Base-by-base conservation (phyloP, 1,139 yeast species). In the Diutina ranongensis region DNA sequence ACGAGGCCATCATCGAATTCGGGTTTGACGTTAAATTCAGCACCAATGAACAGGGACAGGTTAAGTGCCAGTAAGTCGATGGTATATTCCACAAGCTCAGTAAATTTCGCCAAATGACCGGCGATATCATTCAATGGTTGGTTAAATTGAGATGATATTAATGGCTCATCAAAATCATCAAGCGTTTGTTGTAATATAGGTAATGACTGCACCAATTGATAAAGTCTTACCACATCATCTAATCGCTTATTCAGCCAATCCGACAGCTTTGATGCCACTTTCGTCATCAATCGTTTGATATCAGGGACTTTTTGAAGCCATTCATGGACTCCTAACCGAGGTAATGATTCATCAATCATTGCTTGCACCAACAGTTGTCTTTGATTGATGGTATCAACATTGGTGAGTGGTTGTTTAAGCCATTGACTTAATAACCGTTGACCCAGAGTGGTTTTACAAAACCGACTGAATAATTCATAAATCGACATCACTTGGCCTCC, bases 321-420 rank as follows among this genome's bases (percentile, higher is more conserved):
- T 45, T 83, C 86, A 41, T 78, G 80, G 33, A 88, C 61, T 31
- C 72, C 67, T 9, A 80, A 77, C 51, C 96, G 71, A 47, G 84
- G 57, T 49, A 76, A 76, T 2, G 85, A 66, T 56, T 87, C 87
- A 35, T 82, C 76, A n/a, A 85, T 69, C 54, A 92, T 65, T 49
- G 74, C 72, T 38, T 77, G 83, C 9, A 92, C 95, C 47, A 92
- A 67, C 7, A 68, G 61, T 51, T 86, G 97, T 47, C 98, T 74
- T 35, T 78, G 72, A 40, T 65, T 61, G 40, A 92, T 89, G 46
- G 71, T 76, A 0, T 57, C 57, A 19, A 74, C 58, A 52, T 76
- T 77, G 48, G 95, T 80, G 45, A 92, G 70, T 0, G 98, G 98
- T 61, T 92, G 98, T 57, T 92, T 92, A 51, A 94, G 71, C 98